phyloP scores from a whole-genome alignment of 805 yeast genomes.

The Candida parachauliodes region DNA sequence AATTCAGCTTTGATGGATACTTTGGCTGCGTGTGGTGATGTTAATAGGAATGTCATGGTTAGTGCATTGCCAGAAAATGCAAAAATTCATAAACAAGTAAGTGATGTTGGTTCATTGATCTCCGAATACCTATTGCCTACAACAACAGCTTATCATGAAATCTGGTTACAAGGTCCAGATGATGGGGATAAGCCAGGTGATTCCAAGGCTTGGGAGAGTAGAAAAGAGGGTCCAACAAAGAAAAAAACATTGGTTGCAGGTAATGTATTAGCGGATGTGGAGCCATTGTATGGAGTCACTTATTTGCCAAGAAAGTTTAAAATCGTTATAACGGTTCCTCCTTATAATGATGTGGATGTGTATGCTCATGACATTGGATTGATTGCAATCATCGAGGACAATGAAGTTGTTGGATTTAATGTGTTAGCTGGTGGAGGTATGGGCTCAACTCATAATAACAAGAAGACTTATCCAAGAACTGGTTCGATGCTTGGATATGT shows the following conservation, averaged over 20 bases:
- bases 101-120: slow-evolving; percentile 56
- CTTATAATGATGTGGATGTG: slow-evolving; percentile 94
- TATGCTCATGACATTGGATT: slow-evolving; percentile 94
- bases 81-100: slow-evolving; percentile 73
- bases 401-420: slow-evolving; percentile 75
- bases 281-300: slow-evolving; percentile 82
- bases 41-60: slow-evolving; percentile 91
- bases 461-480: slow-evolving; percentile 93
- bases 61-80: slow-evolving; percentile 87
- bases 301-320: slow-evolving; percentile 95
- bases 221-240: slow-evolving; percentile 75
- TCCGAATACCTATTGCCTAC: slow-evolving; percentile 83
- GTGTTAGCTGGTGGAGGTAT: slow-evolving; percentile 96
- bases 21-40: slow-evolving; percentile 98
- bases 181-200: slow-evolving; percentile 66
- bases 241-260: slow-evolving; percentile 84
- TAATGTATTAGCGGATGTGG: slow-evolving; percentile 73
- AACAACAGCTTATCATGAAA: slow-evolving; percentile 95
- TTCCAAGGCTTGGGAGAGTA: slow-evolving; percentile 56
- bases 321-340: slow-evolving; percentile 92
- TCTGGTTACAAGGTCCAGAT: slow-evolving; percentile 89
- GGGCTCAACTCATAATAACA: slow-evolving; percentile 97
- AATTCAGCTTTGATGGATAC: slow-evolving; percentile 89
- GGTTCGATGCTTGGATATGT: slow-evolving; percentile 85
- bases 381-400: slow-evolving; percentile 74